Percentiles rank a stretch among this genome's conserved stretches.
phyloP scores from a whole-genome alignment of 2,329 filamentous ascomycete genomes.

The Fusarium humuli region DNA sequence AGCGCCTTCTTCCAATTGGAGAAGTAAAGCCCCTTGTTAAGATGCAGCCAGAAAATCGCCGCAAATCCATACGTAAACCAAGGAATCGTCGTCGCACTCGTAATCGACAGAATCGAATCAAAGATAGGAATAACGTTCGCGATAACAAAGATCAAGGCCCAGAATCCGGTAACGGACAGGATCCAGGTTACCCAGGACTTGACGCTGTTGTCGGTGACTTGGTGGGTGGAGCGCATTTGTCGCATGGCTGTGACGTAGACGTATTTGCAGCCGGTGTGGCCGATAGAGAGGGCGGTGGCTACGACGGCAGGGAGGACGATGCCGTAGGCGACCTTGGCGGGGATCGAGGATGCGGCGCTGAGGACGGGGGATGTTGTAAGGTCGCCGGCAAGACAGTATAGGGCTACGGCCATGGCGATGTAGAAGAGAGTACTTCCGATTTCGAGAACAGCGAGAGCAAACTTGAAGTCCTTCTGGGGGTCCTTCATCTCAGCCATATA shows the following conservation, averaged over 20 bases:
- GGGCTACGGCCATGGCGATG: slow-evolving; percentile 36
- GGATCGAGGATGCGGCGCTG: slow-evolving; percentile 35
- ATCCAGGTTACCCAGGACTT: slow-evolving; percentile 48
- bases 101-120: slow-evolving; percentile 46
- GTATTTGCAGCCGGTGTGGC: slow-evolving; percentile 47
- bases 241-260: slow-evolving; percentile 37
- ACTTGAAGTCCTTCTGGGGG: slow-evolving; percentile 37
- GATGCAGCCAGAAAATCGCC: slow-evolving; percentile 44
- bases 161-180: slow-evolving; percentile 36
- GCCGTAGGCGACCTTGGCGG: slow-evolving; percentile 47
- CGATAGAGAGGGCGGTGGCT: slow-evolving; percentile 41
- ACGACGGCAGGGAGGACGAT: slow-evolving; percentile 43
- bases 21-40: slow-evolving; percentile 38
- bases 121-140: slow-evolving; percentile 48
- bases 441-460: slow-evolving; percentile 40
- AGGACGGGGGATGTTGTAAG: slow-evolving; percentile 42
- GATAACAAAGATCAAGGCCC: slow-evolving; percentile 45
- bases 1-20: slow-evolving; percentile 34
- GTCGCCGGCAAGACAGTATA: slow-evolving; percentile 44
- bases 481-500: slow-evolving; percentile 47
- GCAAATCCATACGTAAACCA: slow-evolving; percentile 47
- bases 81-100: slow-evolving; percentile 41
- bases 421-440: slow-evolving; percentile 44
- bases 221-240: slow-evolving; percentile 30
- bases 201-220: slow-evolving; percentile 38